Conservation (phyloP, 108 stramenopile species). For the Cyclotella baltica region DNA sequence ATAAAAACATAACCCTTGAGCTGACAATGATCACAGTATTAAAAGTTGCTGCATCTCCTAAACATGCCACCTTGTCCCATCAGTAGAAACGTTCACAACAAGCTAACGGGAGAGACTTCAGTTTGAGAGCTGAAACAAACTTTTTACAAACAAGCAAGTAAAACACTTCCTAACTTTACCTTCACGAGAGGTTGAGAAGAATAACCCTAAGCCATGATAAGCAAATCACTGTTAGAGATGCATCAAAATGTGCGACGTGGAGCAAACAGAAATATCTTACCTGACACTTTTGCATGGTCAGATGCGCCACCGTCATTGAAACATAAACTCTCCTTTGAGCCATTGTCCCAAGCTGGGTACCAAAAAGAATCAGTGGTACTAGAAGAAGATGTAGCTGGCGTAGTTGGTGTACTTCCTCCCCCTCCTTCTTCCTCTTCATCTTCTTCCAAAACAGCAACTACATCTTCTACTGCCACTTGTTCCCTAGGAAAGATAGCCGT, state of each 20-base stretch:
- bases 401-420: neutral
- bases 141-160: neutral
- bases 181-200: conserved; percentile 4
- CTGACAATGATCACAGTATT: too few relatives aligned
- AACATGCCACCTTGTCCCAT: conserved; percentile 2
- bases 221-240: neutral
- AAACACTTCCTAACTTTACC: neutral
- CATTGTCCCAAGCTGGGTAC: conserved; percentile 10
- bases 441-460: neutral
- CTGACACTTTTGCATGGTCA: neutral
- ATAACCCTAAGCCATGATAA: too few relatives aligned
- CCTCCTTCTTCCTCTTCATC: neutral
- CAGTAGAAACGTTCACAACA: neutral
- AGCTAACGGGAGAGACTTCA: too few relatives aligned
- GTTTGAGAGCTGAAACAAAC: too few relatives aligned
- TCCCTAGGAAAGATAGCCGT: neutral
- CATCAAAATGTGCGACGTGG: neutral
- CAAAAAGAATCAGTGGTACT: neutral
- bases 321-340: neutral
- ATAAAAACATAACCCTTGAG: too few relatives aligned
- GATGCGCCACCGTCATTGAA: conserved; percentile 4
- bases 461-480: neutral
- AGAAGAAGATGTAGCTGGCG: neutral
- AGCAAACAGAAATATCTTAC: neutral
- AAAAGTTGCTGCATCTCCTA: neutral